Evolutionary conservation across 805 yeast species (phyloP).

Genomic region (Metschnikowia orientalis): DNA sequence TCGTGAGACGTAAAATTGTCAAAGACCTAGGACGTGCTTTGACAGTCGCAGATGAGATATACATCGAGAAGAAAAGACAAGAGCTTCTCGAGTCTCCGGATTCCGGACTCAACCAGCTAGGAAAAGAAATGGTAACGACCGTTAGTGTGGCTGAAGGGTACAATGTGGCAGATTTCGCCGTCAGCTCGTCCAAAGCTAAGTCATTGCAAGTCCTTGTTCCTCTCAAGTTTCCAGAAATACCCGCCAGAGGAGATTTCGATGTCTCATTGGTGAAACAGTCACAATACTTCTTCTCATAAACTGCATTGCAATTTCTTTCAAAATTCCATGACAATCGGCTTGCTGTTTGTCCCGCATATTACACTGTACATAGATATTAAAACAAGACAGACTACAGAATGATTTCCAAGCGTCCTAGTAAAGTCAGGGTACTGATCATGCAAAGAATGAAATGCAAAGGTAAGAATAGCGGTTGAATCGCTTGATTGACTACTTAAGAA

Average conservation of each 20-base stretch:
- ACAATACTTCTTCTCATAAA: constrained; percentile 65
- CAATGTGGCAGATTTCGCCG: constrained; percentile 24
- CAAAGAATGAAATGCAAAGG: too few relatives aligned
- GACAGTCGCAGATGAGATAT: constrained; percentile 69
- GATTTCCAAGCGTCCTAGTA: too few relatives aligned
- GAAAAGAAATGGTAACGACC: constrained; percentile 61
- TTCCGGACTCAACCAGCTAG: constrained; percentile 45
- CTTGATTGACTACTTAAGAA: too few relatives aligned
- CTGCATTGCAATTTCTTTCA: too few relatives aligned
- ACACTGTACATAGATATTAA: too few relatives aligned
- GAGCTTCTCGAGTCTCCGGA: constrained; percentile 49
- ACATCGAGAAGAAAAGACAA: constrained; percentile 62
- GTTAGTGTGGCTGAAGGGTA: constrained; percentile 49
- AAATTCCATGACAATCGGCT: too few relatives aligned
- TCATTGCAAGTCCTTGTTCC: constrained; percentile 57
- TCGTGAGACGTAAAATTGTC: constrained; percentile 46
- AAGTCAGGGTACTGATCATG: too few relatives aligned
- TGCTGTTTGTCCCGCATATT: too few relatives aligned
- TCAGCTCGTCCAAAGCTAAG: constrained; percentile 19
- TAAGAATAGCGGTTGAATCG: too few relatives aligned
- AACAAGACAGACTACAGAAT: too few relatives aligned
- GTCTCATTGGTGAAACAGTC: constrained; percentile 69
- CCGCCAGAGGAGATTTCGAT: constrained; percentile 79
- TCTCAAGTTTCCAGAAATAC: constrained; percentile 64
- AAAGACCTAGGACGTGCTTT: constrained; percentile 49